Base-by-base conservation (phyloP, 192 early-diverging fungal genomes). In the Dimargaris cristalligena region DNA sequence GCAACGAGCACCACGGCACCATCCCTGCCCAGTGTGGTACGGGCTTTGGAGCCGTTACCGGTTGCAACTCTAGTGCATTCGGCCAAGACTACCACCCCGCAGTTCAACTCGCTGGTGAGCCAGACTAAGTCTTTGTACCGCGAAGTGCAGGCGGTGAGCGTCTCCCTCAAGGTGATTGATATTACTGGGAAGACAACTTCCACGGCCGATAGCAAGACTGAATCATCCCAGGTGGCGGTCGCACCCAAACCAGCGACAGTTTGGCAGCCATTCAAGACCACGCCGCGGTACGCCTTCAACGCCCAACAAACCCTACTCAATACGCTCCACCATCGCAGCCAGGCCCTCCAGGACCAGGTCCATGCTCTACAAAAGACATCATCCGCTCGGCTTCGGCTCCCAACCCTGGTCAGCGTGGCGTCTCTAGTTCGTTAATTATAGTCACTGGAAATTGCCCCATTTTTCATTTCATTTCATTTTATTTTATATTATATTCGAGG, bases 311-410 rank as follows among this genome's bases (percentile, higher is more conserved):
- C 55, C 4, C 34, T 57, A n/a, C 13, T 57, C 3, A 32, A 16
- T n/a, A 57, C 55, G 34, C 55, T 57, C n/a, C 55, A 38, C 4
- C 55, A 35, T 3, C 55, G 55, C 22, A 35, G 55, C 20, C 55
- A 57, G 35, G 18, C 55, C 16, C 35, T 57, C 1, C 55, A 57
- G 30, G 13, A 26, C 50, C 14, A 30, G 2, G 28, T 52, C 28
- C 20, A 11, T 52, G 23, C 50, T 6, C 38, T 41, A 18, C 50
- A 26, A 2, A 0, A 52, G 26, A 14, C 50, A 26, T 52, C 30
- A 26, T 11, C 23, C 23, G 26, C n/a, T n/a, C n/a, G n/a, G n/a
- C n/a, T n/a, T n/a, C n/a, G n/a, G n/a, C n/a, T n/a, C n/a, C n/a
- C n/a, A n/a, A n/a, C n/a, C n/a, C n/a, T n/a, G n/a, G n/a, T n/a